Conservation (phyloP, 768 basidiomycete genomes). For the Phlebiopsis gigantea region DNA sequence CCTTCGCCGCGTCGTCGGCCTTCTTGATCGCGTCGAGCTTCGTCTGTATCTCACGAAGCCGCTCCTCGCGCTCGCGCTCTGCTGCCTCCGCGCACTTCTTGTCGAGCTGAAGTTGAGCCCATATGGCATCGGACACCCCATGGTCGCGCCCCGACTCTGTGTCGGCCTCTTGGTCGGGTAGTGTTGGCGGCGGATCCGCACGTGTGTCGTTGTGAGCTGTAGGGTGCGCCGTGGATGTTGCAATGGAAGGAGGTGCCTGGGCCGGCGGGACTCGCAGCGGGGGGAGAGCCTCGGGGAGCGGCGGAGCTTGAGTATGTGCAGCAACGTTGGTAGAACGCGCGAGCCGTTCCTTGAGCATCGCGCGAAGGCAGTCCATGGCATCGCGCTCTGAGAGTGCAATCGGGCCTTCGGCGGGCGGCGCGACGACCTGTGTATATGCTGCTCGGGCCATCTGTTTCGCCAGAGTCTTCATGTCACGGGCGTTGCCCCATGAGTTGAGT, state of each 20-base stretch:
- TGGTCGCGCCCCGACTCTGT: constrained; percentile 31
- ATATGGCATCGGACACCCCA: constrained; percentile 47
- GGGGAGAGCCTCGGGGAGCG: neutral
- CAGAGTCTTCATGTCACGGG: constrained; percentile 55
- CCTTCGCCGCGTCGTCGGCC: constrained; percentile 3
- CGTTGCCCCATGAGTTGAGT: constrained; percentile 63
- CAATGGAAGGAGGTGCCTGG: neutral
- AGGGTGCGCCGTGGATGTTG: neutral
- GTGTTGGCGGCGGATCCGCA: neutral
- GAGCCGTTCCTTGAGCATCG: constrained; percentile 14
- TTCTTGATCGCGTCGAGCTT: neutral
- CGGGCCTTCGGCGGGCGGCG: neutral
- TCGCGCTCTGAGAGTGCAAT: constrained; percentile 24
- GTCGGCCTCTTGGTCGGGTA: neutral
- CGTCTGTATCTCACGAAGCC: neutral
- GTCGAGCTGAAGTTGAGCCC: constrained; percentile 44
- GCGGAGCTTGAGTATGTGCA: neutral
- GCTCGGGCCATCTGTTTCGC: constrained; percentile 40
- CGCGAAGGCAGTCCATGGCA: constrained; percentile 24
- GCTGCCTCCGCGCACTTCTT: constrained; percentile 29
- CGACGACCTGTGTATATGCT: constrained; percentile 26
- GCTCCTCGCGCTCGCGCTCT: constrained; percentile 20
- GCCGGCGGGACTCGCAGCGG: neutral
- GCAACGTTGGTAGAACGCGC: constrained; percentile 4
- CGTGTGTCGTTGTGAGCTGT: neutral